These are phyloP conservation scores for Podila clonocystis DNA, from an alignment of 192 early-diverging fungal species.

Conservation along the genomic window DNA sequence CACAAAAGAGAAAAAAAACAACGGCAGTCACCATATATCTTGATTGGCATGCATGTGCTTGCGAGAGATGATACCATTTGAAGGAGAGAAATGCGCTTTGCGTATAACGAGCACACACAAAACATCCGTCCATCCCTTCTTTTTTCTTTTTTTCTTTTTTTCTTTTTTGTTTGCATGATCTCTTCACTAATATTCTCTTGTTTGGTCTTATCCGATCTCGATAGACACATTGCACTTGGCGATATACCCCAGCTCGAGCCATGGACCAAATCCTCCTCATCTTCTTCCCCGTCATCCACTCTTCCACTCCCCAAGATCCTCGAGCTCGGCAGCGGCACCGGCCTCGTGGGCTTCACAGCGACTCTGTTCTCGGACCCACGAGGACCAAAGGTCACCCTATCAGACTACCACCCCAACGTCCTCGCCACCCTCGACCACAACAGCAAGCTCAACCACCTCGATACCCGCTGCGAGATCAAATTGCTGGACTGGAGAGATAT, in stretches of 20 bases:
- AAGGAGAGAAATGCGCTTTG: no score
- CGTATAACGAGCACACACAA: no score
- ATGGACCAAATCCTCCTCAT: conserved; percentile 25
- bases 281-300: conserved; percentile 3
- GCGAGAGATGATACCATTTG: no score
- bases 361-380: conserved; percentile 45
- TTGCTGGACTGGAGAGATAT: conserved; percentile 55
- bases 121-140: no score
- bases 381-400: conserved; percentile 50
- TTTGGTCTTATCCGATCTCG: background rate
- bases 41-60: no score
- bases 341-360: conserved; percentile 59
- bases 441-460: conserved; percentile 38
- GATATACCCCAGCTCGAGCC: conserved; percentile 49
- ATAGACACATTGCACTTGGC: conserved; percentile 50
- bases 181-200: no score
- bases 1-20: no score
- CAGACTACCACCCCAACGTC: conserved; percentile 65
- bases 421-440: conserved; percentile 55
- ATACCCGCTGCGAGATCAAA: conserved; percentile 34
- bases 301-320: conserved; percentile 43
- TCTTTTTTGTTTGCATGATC: no score
- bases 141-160: no score
- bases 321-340: conserved; percentile 66
- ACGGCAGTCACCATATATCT: no score